Percentiles rank a stretch among this genome's conserved stretches.
phyloP scores from a whole-genome alignment of 176 grass and related monocot genomes.

The Metroxylon sagu region DNA sequence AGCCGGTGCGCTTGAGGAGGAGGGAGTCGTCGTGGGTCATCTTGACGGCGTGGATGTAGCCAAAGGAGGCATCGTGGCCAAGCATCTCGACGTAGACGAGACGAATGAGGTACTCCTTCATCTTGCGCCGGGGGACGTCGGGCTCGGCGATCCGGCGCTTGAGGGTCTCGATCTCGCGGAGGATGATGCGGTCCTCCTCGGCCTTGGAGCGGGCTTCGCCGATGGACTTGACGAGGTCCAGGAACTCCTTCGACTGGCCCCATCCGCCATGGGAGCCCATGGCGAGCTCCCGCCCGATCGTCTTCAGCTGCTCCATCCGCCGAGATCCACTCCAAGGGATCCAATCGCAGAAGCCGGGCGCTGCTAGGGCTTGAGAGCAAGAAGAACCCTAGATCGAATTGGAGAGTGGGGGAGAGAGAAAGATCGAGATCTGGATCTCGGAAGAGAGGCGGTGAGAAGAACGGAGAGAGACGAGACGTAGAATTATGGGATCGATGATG shows the following conservation, averaged over 20 bases:
- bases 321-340: neutral
- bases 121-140: constrained; percentile 82
- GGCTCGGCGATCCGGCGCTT: constrained; percentile 83
- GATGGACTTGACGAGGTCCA: constrained; percentile 98
- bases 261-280: constrained; percentile 88
- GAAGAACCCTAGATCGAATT: no score
- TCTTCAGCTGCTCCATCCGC: constrained; percentile 84
- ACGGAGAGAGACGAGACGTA: no score
- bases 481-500: no score
- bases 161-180: constrained; percentile 86
- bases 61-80: constrained; percentile 96
- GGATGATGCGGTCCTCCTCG: constrained; percentile 96
- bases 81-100: constrained; percentile 99
- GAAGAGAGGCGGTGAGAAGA: no score
- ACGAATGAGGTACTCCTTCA: constrained; percentile 95
- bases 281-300: constrained; percentile 91
- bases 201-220: constrained; percentile 98
- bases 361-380: no score
- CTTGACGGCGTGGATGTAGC: constrained; percentile 98
- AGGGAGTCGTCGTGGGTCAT: constrained; percentile 98
- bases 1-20: constrained; percentile 83
- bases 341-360: no score
- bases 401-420: no score
- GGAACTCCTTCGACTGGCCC: constrained; percentile 92
- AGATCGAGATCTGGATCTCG: no score